Percentiles rank a stretch among this genome's conserved stretches.
These are phyloP conservation scores for Sporisorium sorghi DNA, from an alignment of 1,284 basidiomycete genomes.

Conservation along the genomic window DNA sequence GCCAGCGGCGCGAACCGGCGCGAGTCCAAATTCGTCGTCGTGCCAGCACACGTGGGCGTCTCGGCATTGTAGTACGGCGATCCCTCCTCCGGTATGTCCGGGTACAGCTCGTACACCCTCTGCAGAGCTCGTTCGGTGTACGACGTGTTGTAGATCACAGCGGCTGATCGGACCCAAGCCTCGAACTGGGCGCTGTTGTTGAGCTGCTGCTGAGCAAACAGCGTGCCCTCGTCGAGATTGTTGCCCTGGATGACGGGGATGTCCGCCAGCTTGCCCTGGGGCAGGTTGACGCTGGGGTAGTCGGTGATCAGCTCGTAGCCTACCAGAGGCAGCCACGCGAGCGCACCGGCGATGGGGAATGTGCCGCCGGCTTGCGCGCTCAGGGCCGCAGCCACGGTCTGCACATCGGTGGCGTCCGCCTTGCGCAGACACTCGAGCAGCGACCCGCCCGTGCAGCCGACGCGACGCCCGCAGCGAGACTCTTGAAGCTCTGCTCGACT, in stretches of 20 bases:
- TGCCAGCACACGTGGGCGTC: slow-evolving; percentile 23
- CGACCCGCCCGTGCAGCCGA: slow-evolving; percentile 21
- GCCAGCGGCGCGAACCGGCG: slow-evolving; percentile 24
- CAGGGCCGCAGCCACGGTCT: slow-evolving; percentile 13
- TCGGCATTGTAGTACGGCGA: slow-evolving; percentile 42
- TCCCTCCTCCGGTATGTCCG: slow-evolving; percentile 28
- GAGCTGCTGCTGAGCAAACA: slow-evolving; percentile 28
- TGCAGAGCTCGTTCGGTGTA: slow-evolving; percentile 32
- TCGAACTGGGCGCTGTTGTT: slow-evolving; percentile 28
- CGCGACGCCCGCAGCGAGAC: slow-evolving; percentile 29
- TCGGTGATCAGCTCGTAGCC: slow-evolving; percentile 48
- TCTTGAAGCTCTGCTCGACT: slow-evolving; percentile 28
- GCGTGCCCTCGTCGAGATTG: slow-evolving; percentile 47
- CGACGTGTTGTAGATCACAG: slow-evolving; percentile 42
- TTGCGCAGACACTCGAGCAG: slow-evolving; percentile 36
- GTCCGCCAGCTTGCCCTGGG: slow-evolving; percentile 36
- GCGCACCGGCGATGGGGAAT: slow-evolving; percentile 27
- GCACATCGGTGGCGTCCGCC: slow-evolving; percentile 26
- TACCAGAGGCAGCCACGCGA: slow-evolving; percentile 38
- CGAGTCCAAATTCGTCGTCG: slow-evolving; percentile 16
- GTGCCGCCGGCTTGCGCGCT: slow-evolving; percentile 18
- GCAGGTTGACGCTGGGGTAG: slow-evolving; percentile 33
- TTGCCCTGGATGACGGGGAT: slow-evolving; percentile 52
- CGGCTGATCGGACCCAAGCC: slow-evolving; percentile 22
- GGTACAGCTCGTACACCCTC: slow-evolving; percentile 30